Evolutionary conservation across 1,284 basidiomycete species (phyloP).

Genomic region (Moesziomyces parantarcticus): DNA sequence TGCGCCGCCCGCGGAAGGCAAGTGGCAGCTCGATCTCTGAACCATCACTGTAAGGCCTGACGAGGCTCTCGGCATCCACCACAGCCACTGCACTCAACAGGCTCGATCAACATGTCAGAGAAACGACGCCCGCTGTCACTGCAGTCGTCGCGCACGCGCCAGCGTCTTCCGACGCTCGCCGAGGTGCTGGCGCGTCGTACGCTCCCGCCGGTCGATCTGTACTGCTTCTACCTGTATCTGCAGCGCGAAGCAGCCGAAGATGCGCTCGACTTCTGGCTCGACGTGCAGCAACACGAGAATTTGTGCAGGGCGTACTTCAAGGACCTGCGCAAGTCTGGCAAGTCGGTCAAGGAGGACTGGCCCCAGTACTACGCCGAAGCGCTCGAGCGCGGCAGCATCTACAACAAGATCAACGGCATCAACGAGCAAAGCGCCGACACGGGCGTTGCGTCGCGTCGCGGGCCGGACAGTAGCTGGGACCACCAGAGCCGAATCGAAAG

Average conservation of each 20-base stretch:
- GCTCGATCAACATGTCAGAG: constrained; percentile 31
- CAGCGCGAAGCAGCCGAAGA: constrained; percentile 92
- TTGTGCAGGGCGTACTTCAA: constrained; percentile 98
- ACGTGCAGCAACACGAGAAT: constrained; percentile 98
- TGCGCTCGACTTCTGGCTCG: constrained; percentile 97
- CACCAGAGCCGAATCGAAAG: constrained; percentile 41
- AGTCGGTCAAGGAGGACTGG: constrained; percentile 93
- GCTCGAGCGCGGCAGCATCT: constrained; percentile 83
- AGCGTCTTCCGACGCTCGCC: constrained; percentile 68
- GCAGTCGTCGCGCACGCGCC: constrained; percentile 56
- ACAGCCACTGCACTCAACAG: neutral
- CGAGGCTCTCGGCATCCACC: constrained; percentile 4
- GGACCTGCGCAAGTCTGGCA: constrained; percentile 92
- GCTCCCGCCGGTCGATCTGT: constrained; percentile 92
- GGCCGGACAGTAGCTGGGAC: constrained; percentile 33
- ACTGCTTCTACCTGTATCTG: constrained; percentile 83
- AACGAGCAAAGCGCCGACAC: constrained; percentile 37
- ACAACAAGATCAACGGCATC: constrained; percentile 86
- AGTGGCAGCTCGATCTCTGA: no score
- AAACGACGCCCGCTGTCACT: constrained; percentile 39
- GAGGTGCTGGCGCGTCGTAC: constrained; percentile 72
- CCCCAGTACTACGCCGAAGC: constrained; percentile 83
- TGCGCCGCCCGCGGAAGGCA: no score
- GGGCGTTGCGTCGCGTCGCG: constrained; percentile 4
- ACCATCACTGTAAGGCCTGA: neutral